Evolutionary conservation across 352 stramenopile species (phyloP), one percentile per base, ranked within the genome.

Genomic region (Aphanomyces astaci): DNA sequence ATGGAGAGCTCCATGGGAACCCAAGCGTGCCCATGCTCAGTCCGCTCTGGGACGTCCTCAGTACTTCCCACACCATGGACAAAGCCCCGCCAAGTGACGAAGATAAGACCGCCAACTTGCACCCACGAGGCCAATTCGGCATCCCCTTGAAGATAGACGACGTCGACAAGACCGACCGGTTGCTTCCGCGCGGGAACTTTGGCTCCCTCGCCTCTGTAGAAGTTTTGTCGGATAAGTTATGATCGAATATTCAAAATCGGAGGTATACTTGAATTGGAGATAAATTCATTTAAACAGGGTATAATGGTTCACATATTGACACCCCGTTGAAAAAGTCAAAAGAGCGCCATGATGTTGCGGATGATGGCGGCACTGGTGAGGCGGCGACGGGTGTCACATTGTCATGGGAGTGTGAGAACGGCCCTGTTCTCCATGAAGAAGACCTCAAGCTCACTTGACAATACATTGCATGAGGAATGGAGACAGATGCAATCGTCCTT

Each of bases 171-270:
- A 68, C 62, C 2, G 62, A 68, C n/a, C 15, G 28, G 28, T 32
- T 68, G 11, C 17, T 68, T n/a, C 62, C 62, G 11, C 46, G 62
- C 10, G 62, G 62, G 10, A 59, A 68, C 43, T 68, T 68, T 68
- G 22, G 51, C 5, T 59, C 51, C 22, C n/a, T 59, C n/a, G 51
- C 51, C 15, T 22, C 13, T 45, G 17, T 46, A 46, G 22, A 22
- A 39, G 33, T 25, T 17, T 43, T 59, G 36, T 25, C 40, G 9
- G 25, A 7, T 65, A 22, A 28, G 45, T 66, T 46, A 46, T 62
- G 33, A 45, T 22, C 49, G 28, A 17, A 17, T 28, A n/a, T n/a
- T n/a, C n/a, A n/a, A n/a, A n/a, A n/a, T n/a, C n/a, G n/a, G n/a
- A n/a, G n/a, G n/a, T n/a, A n/a, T n/a, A n/a, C n/a, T n/a, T n/a